Evolutionary conservation across 306 rosid species (phyloP).

Genomic region (Vicia villosa): DNA sequence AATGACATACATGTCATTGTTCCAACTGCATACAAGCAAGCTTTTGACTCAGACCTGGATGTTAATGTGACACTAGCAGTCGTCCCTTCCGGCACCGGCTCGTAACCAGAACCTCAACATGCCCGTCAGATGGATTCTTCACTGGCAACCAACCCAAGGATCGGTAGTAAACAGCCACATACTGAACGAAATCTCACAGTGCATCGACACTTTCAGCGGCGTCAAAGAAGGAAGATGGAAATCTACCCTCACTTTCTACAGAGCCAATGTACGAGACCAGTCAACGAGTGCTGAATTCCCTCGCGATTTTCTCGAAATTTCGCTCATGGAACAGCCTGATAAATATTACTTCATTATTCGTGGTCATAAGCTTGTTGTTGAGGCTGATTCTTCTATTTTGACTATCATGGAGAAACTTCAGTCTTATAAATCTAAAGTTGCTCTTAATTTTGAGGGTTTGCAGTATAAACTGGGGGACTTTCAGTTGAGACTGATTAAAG

Average conservation of each 20-base stretch:
- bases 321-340: constrained; percentile 71
- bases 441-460: constrained; percentile 73
- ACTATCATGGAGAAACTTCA: constrained; percentile 86
- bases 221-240: constrained; percentile 83
- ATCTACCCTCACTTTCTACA: constrained; percentile 80
- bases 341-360: constrained; percentile 81
- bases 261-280: constrained; percentile 75
- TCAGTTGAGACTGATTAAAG: constrained; percentile 77
- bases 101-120: too few species aligned
- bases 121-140: too few species aligned
- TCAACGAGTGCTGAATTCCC: constrained; percentile 56
- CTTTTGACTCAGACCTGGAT: too few species aligned
- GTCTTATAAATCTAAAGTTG: constrained; percentile 75
- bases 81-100: too few species aligned
- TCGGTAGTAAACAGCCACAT: constrained; percentile 64
- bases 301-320: constrained; percentile 75
- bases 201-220: constrained; percentile 76
- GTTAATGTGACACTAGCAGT: too few species aligned
- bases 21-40: too few species aligned
- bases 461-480: constrained; percentile 87
- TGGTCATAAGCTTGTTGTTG: constrained; percentile 67
- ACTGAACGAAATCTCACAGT: constrained; percentile 80
- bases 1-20: too few species aligned
- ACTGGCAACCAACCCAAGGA: constrained; percentile 89
- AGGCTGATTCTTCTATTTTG: constrained; percentile 78